phyloP scores from a whole-genome alignment of 2,329 filamentous ascomycete genomes.

The Colletotrichum eremochloae region DNA sequence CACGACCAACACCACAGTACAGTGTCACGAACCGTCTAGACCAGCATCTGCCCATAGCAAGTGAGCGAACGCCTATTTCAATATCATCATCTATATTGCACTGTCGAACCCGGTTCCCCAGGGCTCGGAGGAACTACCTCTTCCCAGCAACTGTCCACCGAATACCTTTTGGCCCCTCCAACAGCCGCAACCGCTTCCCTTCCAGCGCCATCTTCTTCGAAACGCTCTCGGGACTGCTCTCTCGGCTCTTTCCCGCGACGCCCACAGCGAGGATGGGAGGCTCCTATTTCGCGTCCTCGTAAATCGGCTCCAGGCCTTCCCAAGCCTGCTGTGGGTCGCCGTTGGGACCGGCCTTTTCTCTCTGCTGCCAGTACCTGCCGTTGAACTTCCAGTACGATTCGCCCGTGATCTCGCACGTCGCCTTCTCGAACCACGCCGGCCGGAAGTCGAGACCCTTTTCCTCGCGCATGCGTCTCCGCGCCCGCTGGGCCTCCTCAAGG shows the following conservation, averaged over 20 bases:
- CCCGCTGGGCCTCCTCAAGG: conserved; percentile 91
- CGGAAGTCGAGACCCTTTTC: conserved; percentile 82
- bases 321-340: conserved; percentile 69
- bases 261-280: background rate
- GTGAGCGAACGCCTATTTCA: conserved; percentile 35
- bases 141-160: conserved; percentile 18
- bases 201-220: background rate
- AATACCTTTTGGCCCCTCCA: background rate
- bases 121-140: conserved; percentile 1
- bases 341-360: conserved; percentile 73
- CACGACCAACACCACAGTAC: background rate
- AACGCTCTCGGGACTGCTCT: background rate
- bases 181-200: conserved; percentile 5
- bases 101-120: conserved; percentile 10
- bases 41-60: conserved; percentile 10
- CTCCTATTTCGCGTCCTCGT: conserved; percentile 53
- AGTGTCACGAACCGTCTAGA: background rate
- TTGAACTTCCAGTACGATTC: conserved; percentile 93
- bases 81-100: conserved; percentile 25
- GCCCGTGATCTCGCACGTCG: conserved; percentile 81
- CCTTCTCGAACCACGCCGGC: conserved; percentile 87
- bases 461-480: conserved; percentile 80
- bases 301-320: conserved; percentile 84
- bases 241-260: background rate
- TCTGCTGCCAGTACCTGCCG: conserved; percentile 86